Conservation (phyloP, 2,329 filamentous ascomycete genomes). For the Microsporum ferrugineum region DNA sequence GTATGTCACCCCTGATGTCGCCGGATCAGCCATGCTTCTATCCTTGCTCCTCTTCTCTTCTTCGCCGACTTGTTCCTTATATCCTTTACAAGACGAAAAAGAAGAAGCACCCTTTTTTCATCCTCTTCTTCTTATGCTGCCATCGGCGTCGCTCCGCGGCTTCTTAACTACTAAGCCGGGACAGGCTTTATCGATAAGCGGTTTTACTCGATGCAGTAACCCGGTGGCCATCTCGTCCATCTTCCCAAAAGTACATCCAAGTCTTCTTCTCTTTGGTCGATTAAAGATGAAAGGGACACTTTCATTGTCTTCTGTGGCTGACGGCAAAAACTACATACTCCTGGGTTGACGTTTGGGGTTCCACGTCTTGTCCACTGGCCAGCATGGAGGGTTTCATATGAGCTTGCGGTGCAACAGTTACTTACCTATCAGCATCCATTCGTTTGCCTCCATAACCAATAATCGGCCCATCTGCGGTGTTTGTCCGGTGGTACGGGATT, state of each 20-base stretch:
- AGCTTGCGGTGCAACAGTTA: background rate
- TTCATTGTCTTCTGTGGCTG: background rate
- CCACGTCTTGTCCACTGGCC: background rate
- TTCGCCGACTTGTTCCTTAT: background rate
- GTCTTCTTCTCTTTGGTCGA: background rate
- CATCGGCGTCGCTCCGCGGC: background rate
- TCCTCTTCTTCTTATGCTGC: background rate
- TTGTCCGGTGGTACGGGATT: background rate
- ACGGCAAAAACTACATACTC: background rate
- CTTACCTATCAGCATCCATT: background rate
- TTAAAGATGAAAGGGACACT: background rate
- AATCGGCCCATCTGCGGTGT: background rate
- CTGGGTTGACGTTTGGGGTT: background rate
- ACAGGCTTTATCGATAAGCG: constrained; percentile 2
- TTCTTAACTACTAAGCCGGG: background rate
- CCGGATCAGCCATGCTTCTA: background rate
- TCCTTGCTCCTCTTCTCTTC: background rate
- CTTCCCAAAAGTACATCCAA: background rate
- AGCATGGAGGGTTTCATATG: background rate
- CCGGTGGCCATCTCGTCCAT: background rate
- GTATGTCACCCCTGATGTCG: constrained; percentile 13
- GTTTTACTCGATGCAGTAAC: background rate
- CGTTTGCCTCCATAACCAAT: background rate
- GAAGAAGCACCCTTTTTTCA: background rate
- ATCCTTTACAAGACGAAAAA: background rate